A percentile compares a stretch with the other conserved stretches of the same genome.
phyloP scores from a whole-genome alignment of 164 flowering plant genomes.

The Sextonia rubra region DNA sequence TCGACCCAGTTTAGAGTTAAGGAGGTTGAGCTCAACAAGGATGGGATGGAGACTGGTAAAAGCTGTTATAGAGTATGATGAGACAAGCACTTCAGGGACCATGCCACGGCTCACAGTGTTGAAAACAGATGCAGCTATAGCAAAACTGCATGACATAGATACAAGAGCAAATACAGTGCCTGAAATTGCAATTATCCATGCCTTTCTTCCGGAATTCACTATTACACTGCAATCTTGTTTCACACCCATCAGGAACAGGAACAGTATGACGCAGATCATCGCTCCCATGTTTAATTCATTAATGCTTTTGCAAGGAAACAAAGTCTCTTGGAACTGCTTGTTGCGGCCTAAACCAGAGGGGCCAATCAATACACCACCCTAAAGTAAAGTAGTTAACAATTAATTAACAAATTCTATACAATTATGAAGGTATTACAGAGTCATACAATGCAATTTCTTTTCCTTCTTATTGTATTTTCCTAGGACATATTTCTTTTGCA shows the following conservation, averaged over 20 bases:
- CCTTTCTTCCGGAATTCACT: slow-evolving; percentile 30
- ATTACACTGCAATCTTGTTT: slow-evolving; percentile 39
- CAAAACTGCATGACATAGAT: neutral
- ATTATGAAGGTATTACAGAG: no score
- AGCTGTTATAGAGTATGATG: slow-evolving; percentile 29
- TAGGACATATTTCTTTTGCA: no score
- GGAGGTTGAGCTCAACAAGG: slow-evolving; percentile 50
- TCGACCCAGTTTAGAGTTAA: slow-evolving; percentile 60
- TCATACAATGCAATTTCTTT: no score
- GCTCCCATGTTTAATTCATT: slow-evolving; percentile 34
- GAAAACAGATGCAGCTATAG: neutral
- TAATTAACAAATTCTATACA: neutral
- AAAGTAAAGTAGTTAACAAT: neutral
- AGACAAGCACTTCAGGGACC: slow-evolving; percentile 25
- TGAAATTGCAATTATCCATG: neutral
- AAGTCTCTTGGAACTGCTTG: slow-evolving; percentile 14
- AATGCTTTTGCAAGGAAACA: slow-evolving; percentile 31
- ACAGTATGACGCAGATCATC: slow-evolving; percentile 40
- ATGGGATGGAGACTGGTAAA: slow-evolving; percentile 46
- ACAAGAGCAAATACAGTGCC: neutral
- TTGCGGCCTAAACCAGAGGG: slow-evolving; percentile 44
- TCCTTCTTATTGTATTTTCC: no score
- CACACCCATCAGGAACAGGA: slow-evolving; percentile 46
- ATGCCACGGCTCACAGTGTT: neutral
- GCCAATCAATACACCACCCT: slow-evolving; percentile 53